Evolutionary conservation across 352 stramenopile genomes (phyloP).

Genomic region (Globisporangium rhizosaccharum): DNA sequence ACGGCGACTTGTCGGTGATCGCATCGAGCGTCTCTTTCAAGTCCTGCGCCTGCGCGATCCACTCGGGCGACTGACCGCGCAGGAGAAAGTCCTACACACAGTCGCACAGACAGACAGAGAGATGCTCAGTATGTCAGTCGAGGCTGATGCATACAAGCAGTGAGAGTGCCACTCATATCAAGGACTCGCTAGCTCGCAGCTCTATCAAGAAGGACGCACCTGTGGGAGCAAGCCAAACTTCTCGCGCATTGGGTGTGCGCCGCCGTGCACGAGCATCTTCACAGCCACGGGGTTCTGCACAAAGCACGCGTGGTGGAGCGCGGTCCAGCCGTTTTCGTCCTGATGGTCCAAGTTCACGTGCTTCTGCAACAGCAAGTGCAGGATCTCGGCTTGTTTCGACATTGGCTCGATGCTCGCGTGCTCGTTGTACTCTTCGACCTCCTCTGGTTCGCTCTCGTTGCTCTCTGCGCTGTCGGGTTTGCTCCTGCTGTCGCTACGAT

Average conservation of each 20-base stretch:
- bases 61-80: conserved; percentile 62
- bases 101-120: neutral
- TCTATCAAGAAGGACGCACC: conserved; percentile 13
- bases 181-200: too few relatives aligned
- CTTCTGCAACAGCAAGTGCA: conserved; percentile 65
- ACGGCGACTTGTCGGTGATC: conserved; percentile 54
- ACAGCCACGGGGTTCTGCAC: conserved; percentile 69
- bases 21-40: conserved; percentile 68
- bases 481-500: neutral
- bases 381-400: conserved; percentile 65
- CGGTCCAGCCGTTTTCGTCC: conserved; percentile 82
- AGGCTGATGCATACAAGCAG: neutral
- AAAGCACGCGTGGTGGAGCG: conserved; percentile 76
- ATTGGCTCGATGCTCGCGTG: conserved; percentile 48
- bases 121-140: neutral
- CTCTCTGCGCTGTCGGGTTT: conserved; percentile 1
- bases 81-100: conserved; percentile 51
- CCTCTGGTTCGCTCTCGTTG: conserved; percentile 19
- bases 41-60: conserved; percentile 59
- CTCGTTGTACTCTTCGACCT: conserved; percentile 51
- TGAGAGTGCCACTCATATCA: too few relatives aligned
- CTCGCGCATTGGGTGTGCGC: conserved; percentile 62
- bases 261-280: conserved; percentile 68
- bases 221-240: conserved; percentile 71
- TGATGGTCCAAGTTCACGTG: conserved; percentile 75